Evolutionary conservation across 495 filamentous ascomycete genomes (phyloP).

Genomic region (Penicillium dipodomyicola): DNA sequence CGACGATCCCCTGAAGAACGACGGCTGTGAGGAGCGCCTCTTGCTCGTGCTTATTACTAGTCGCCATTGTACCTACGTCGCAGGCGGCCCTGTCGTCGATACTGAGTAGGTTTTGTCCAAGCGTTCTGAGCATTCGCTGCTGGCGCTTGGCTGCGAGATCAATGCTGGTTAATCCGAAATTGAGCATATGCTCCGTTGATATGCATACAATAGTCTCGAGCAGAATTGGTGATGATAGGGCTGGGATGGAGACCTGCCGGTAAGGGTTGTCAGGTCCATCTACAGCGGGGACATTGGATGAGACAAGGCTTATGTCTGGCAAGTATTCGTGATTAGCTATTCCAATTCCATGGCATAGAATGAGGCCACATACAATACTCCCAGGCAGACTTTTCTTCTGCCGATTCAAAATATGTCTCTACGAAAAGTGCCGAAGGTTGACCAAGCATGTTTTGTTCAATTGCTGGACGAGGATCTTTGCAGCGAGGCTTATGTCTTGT

Average conservation of each 20-base stretch:
- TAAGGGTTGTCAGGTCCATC: conserved; percentile 33
- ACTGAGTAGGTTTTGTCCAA: conserved; percentile 22
- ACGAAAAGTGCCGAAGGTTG: conserved; percentile 7
- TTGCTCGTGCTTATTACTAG: conserved; percentile 11
- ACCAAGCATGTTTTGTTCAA: conserved; percentile 1
- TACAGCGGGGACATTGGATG: conserved; percentile 28
- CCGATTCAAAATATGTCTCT: conserved; percentile 15
- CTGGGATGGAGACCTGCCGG: conserved; percentile 28
- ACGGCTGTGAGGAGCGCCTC: conserved; percentile 28
- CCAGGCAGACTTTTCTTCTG: conserved; percentile 27
- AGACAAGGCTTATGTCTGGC: conserved; percentile 28
- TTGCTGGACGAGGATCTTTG: neutral
- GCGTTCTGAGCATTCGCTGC: conserved; percentile 26
- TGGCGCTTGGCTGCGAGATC: conserved; percentile 27
- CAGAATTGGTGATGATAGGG: conserved; percentile 26
- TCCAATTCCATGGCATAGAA: neutral
- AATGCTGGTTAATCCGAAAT: conserved; percentile 27
- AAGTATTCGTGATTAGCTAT: neutral
- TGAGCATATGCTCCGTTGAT: conserved; percentile 33
- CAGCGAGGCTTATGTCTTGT: conserved; percentile 23
- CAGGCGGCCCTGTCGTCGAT: conserved; percentile 6
- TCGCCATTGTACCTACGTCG: conserved; percentile 7
- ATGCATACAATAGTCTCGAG: conserved; percentile 32
- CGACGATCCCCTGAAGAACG: conserved; percentile 28
- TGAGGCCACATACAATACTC: conserved; percentile 25